phyloP scores from a whole-genome alignment of 2,329 filamentous ascomycete genomes.

The Coniochaeta sp. region DNA sequence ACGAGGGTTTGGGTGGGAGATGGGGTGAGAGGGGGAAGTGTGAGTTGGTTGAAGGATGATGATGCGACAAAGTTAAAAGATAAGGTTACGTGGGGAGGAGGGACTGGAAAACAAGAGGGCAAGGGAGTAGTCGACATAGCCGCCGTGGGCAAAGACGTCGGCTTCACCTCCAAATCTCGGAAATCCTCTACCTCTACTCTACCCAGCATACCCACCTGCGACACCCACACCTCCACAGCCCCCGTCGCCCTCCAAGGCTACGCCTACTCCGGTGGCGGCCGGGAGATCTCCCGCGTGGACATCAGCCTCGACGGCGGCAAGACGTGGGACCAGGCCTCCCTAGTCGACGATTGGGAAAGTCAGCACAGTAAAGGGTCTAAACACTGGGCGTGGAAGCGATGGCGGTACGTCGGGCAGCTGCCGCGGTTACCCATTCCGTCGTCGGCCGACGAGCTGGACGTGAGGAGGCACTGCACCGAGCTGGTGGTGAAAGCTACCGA shows the following conservation, averaged over 20 bases:
- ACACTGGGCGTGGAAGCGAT: slow-evolving; percentile 58
- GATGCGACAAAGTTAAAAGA: no score
- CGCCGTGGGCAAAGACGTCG: slow-evolving; percentile 12
- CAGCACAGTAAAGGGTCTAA: slow-evolving; percentile 30
- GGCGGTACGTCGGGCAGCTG: slow-evolving; percentile 48
- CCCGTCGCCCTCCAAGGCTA: slow-evolving; percentile 49
- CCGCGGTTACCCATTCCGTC: slow-evolving; percentile 17
- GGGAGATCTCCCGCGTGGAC: slow-evolving; percentile 60
- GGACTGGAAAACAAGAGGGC: not conserved
- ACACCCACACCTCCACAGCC: slow-evolving; percentile 8
- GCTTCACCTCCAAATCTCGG: slow-evolving; percentile 10
- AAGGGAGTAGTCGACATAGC: slow-evolving; percentile 13
- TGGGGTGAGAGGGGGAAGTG: slow-evolving; percentile 17
- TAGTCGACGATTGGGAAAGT: slow-evolving; percentile 41
- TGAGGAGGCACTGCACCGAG: slow-evolving; percentile 34
- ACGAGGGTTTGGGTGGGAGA: slow-evolving; percentile 40
- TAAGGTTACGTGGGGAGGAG: not conserved
- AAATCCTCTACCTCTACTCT: no score
- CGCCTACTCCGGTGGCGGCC: slow-evolving; percentile 61
- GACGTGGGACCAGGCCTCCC: slow-evolving; percentile 56
- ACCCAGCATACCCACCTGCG: no score
- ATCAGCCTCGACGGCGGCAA: slow-evolving; percentile 56
- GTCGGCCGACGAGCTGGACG: not conserved
- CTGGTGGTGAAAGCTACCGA: slow-evolving; percentile 61
- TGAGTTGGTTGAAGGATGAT: slow-evolving; percentile 13